A percentile compares a stretch with the other conserved stretches of the same genome.
These are phyloP conservation scores for Sphaceloma murrayae DNA, from an alignment of 2,329 filamentous ascomycete genomes.

Conservation along the genomic window DNA sequence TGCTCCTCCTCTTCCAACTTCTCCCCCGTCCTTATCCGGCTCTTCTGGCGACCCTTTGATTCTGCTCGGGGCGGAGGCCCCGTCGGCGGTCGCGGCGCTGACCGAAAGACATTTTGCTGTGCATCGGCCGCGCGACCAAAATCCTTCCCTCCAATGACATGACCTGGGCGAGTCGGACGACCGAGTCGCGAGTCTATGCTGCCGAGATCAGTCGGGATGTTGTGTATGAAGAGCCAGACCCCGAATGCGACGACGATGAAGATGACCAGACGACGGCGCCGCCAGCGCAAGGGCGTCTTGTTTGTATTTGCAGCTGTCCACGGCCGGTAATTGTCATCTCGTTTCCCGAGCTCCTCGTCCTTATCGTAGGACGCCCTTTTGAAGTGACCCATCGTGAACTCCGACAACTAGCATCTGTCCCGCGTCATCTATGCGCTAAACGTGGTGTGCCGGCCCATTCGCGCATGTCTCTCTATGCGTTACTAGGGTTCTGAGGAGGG, in stretches of 20 bases:
- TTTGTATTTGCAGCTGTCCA: conserved; percentile 15
- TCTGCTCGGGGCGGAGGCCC: conserved; percentile 18
- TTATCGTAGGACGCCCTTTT: conserved; percentile 22
- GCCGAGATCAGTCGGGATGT: conserved; percentile 47
- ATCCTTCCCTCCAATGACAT: conserved; percentile 16
- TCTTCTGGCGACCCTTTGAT: conserved; percentile 20
- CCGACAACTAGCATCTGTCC: no score
- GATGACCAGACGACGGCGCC: conserved; percentile 41
- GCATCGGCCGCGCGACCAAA: conserved; percentile 22
- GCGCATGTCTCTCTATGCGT: no score
- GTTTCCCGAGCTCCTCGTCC: conserved; percentile 57
- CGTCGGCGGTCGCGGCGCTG: conserved; percentile 16
- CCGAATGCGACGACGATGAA: conserved; percentile 37
- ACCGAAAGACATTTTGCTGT: conserved; percentile 30
- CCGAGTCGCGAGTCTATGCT: conserved; percentile 23
- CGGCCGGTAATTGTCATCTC: conserved; percentile 50
- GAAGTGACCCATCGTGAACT: conserved; percentile 3
- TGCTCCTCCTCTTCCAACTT: conserved; percentile 27
- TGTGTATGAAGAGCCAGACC: conserved; percentile 56
- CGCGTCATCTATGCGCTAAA: no score
- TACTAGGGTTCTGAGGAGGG: no score
- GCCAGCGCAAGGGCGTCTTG: conserved; percentile 31
- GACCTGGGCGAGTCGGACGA: conserved; percentile 17
- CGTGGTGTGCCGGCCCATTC: no score
- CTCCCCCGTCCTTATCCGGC: conserved; percentile 23